Conservation (phyloP, 2,329 filamentous ascomycete species). For the Huntiella abstrusa region DNA sequence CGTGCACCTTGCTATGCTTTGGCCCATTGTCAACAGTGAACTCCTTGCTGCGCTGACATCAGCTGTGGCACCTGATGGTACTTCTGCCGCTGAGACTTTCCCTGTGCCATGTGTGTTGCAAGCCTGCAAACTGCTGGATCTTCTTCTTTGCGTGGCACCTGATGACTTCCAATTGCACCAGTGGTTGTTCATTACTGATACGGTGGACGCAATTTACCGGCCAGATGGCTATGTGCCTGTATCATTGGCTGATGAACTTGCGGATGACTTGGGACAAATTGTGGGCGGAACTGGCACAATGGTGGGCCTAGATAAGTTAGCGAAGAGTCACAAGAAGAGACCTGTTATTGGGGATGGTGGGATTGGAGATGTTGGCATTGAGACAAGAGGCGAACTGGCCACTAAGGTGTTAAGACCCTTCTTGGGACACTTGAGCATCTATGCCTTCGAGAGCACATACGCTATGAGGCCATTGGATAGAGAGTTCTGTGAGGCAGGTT, state of each 20-base stretch:
- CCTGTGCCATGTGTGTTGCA: slow-evolving; percentile 63
- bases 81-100: slow-evolving; percentile 48
- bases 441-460: slow-evolving; percentile 83
- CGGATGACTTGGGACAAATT: slow-evolving; percentile 47
- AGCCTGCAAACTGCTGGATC: slow-evolving; percentile 81
- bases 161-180: slow-evolving; percentile 98
- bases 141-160: slow-evolving; percentile 67
- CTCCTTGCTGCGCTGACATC: slow-evolving; percentile 64
- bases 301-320: background rate
- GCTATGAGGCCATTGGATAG: slow-evolving; percentile 55
- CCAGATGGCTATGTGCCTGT: slow-evolving; percentile 48
- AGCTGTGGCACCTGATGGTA: slow-evolving; percentile 48
- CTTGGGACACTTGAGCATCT: slow-evolving; percentile 80
- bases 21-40: slow-evolving; percentile 79
- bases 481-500: slow-evolving; percentile 39
- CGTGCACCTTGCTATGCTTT: slow-evolving; percentile 64
- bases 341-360: slow-evolving; percentile 33
- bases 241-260: slow-evolving; percentile 68
- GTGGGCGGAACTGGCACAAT: slow-evolving; percentile 17
- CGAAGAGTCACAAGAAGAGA: slow-evolving; percentile 18
- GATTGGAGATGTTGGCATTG: slow-evolving; percentile 36
- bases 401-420: slow-evolving; percentile 69
- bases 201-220: slow-evolving; percentile 85
- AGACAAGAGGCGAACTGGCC: slow-evolving; percentile 49
- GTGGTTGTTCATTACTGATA: slow-evolving; percentile 95